Base-by-base conservation (phyloP, 352 stramenopile genomes). In the Phytophthora agathidicida region DNA sequence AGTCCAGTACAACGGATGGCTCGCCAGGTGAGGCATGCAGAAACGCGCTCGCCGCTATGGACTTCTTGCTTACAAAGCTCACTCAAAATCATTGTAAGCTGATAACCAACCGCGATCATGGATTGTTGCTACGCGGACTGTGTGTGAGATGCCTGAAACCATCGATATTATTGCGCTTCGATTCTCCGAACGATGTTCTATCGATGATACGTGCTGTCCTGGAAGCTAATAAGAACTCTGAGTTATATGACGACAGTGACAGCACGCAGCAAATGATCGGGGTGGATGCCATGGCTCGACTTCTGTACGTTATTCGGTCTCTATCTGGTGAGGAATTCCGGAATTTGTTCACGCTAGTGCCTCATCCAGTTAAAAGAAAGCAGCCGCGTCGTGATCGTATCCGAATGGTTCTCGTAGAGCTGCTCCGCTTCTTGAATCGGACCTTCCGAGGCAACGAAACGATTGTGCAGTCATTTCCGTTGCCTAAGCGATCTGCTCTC, bases 91-190 rank as follows among this genome's bases (percentile, higher is more conserved):
- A 56, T 7, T 47, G 42, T n/a, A 35, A 57, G 4, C 39, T 41
- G 22, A 16, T 65, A 17, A 50, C 23, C 35, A 59, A 54, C 7
- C 41, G 20, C 31, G 47, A 53, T 2, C 51, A 72, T 32, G 23
- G 22, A 5, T 47, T 68, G n/a, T 22, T 86, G 52, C 36, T 86
- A 14, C 56, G 62, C 28, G 73, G 47, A 16, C 61, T 73, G 43
- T 82, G 64, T 7, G 32, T 82, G 17, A 58, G 42, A 14, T 80
- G 74, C 23, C 37, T 91, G 16, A 60, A 88, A 23, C 75, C 76
- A 22, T 73, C 61, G 16, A 75, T 79, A 22, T 53, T 91, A 36
- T 58, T 91, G 4, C 65, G 86, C 5, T 88, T 88, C 35, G 75
- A 89, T 37, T 73, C 65, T 20, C 81, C 81, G 1, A 70, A 61